Conservation (phyloP, 495 filamentous ascomycete species). For the Podospora didyma region DNA sequence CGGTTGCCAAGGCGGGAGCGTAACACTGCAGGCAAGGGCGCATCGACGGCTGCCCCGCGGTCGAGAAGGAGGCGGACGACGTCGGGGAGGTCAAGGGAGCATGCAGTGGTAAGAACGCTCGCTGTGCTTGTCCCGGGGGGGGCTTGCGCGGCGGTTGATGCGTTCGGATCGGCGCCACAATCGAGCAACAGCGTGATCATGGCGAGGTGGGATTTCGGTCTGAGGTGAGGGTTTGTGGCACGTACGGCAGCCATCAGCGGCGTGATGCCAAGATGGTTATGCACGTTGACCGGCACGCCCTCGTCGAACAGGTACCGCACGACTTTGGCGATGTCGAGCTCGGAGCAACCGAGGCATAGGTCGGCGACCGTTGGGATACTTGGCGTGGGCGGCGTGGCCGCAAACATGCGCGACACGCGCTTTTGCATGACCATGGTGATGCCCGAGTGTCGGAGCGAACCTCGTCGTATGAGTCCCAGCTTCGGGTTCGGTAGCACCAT, state of each 20-base stretch:
- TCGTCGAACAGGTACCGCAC: conserved; percentile 9
- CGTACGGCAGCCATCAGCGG: conserved; percentile 13
- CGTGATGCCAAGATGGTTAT: conserved; percentile 13
- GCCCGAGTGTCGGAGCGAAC: not conserved
- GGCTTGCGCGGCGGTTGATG: not conserved
- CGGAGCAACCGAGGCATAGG: conserved; percentile 16
- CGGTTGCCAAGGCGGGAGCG: not conserved
- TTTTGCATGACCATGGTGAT: not conserved
- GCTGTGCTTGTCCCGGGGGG: not conserved
- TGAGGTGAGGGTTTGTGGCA: not conserved
- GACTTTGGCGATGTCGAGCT: conserved; percentile 18
- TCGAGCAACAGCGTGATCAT: conserved; percentile 20
- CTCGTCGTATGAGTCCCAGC: not conserved
- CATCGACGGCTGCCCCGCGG: conserved; percentile 13
- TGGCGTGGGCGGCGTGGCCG: not conserved
- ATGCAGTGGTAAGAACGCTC: conserved; percentile 9
- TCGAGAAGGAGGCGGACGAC: conserved; percentile 12
- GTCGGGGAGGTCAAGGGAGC: conserved; percentile 1
- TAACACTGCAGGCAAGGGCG: not conserved
- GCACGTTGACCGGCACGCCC: conserved; percentile 5
- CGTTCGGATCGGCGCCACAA: conserved; percentile 20
- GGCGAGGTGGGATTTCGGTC: conserved; percentile 11
- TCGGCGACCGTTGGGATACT: conserved; percentile 10
- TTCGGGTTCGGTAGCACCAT: not conserved
- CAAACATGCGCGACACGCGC: not conserved